Conservation (phyloP, 805 yeast species). For the Lachancea waltii region DNA sequence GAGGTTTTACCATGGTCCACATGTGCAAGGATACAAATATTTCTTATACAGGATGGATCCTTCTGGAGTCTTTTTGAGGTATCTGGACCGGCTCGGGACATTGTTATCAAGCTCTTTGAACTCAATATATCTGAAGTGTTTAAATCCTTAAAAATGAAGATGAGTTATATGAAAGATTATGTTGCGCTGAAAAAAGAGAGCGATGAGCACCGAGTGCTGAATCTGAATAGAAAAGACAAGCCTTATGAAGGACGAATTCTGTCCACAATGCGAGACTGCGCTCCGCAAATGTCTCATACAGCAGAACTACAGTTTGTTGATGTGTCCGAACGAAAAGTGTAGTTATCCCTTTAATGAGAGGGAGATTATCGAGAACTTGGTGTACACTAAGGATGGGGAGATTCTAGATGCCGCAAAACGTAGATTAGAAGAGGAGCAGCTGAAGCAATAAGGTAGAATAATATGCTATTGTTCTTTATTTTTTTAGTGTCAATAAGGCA, state of each 20-base stretch:
- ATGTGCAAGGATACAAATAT: slow-evolving; percentile 93
- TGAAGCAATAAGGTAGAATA: background rate
- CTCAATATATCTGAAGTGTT: background rate
- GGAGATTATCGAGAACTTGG: slow-evolving; percentile 17
- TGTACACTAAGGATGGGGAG: slow-evolving; percentile 26
- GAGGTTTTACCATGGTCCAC: slow-evolving; percentile 99
- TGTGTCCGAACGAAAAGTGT: slow-evolving; percentile 26
- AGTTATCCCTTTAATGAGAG: slow-evolving; percentile 27
- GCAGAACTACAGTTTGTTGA: slow-evolving; percentile 30
- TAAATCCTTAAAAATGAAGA: background rate
- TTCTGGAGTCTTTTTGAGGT: slow-evolving; percentile 62
- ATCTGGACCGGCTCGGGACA: slow-evolving; percentile 55
- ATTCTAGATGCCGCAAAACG: slow-evolving; percentile 24
- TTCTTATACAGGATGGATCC: slow-evolving; percentile 65
- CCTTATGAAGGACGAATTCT: slow-evolving; percentile 7
- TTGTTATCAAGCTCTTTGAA: slow-evolving; percentile 1
- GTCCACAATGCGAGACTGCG: slow-evolving; percentile 25
- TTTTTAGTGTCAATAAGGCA: too few species aligned
- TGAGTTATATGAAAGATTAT: background rate
- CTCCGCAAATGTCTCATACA: slow-evolving; percentile 30
- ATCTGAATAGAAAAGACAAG: too few species aligned
- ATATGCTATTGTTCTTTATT: too few species aligned
- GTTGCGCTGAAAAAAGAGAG: background rate
- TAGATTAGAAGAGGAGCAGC: slow-evolving; percentile 12
- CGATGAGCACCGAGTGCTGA: background rate